These are phyloP conservation scores for Carex scoparia DNA, from an alignment of 176 grass and related monocot genomes.

Conservation along the genomic window DNA sequence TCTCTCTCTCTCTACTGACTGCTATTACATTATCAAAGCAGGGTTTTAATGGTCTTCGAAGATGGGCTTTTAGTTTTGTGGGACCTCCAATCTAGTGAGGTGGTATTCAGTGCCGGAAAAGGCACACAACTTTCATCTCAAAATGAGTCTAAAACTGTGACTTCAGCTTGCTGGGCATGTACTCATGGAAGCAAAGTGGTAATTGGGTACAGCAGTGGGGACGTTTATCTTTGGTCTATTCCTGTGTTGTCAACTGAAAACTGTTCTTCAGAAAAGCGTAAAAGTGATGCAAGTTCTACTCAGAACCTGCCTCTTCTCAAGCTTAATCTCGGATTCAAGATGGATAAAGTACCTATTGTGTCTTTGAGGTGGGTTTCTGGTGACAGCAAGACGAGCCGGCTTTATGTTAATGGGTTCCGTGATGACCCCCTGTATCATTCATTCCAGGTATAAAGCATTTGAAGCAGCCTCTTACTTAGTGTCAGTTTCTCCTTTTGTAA, in stretches of 20 bases:
- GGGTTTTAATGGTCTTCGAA: constrained; percentile 81
- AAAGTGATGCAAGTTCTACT: constrained; percentile 14
- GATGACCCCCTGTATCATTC: constrained; percentile 35
- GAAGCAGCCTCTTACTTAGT: neutral
- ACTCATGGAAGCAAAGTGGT: constrained; percentile 75
- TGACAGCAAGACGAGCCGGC: constrained; percentile 52
- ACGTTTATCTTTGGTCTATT: constrained; percentile 75
- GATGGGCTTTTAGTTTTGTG: constrained; percentile 81
- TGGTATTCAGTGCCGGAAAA: constrained; percentile 52
- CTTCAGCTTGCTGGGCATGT: constrained; percentile 77
- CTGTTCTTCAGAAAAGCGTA: constrained; percentile 22
- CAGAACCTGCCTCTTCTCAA: constrained; percentile 75
- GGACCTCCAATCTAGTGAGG: constrained; percentile 84
- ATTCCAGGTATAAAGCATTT: neutral
- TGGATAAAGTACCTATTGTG: constrained; percentile 72
- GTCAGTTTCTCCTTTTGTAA: neutral
- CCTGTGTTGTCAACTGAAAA: constrained; percentile 42
- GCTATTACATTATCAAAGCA: constrained; percentile 27
- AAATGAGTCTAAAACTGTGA: constrained; percentile 52
- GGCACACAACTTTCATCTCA: constrained; percentile 46
- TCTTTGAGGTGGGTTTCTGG: constrained; percentile 55
- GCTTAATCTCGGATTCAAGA: constrained; percentile 88
- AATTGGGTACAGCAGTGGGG: constrained; percentile 69
- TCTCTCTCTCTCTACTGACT: constrained; percentile 19
- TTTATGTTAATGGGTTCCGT: constrained; percentile 84